Conservation (phyloP, 1,139 yeast genomes). For the Yamadazyma oceani region DNA sequence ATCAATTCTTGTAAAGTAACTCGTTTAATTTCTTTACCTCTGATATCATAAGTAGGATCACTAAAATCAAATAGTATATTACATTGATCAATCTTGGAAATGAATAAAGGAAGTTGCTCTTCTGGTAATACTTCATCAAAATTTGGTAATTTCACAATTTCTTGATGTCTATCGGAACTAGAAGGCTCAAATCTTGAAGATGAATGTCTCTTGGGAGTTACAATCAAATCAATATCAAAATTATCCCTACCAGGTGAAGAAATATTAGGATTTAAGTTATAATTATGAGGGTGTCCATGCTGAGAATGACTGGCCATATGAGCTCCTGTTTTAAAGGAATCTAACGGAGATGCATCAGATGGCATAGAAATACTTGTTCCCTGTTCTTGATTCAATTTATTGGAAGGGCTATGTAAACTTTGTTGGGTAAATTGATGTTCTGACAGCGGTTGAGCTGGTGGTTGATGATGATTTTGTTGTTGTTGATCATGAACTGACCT, state of each 20-base stretch:
- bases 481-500: constrained; percentile 8
- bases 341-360: constrained; percentile 9
- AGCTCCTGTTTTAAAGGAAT: constrained; percentile 15
- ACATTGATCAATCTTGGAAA: constrained; percentile 92
- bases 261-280: constrained; percentile 41
- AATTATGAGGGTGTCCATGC: constrained; percentile 30
- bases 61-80: constrained; percentile 89
- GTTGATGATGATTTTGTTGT: constrained; percentile 4
- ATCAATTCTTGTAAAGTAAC: constrained; percentile 84
- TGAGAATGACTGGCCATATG: constrained; percentile 28
- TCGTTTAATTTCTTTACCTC: constrained; percentile 90
- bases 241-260: constrained; percentile 44
- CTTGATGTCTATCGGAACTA: constrained; percentile 57
- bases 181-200: constrained; percentile 90
- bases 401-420: background rate
- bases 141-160: constrained; percentile 78
- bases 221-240: constrained; percentile 48
- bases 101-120: constrained; percentile 77
- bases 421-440: constrained; percentile 6
- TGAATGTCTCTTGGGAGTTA: constrained; percentile 87
- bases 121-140: constrained; percentile 90
- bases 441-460: constrained; percentile 9
- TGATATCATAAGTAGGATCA: constrained; percentile 88
- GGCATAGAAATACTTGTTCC: constrained; percentile 1
- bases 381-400: constrained; percentile 1